These are phyloP conservation scores for Boletus pseudopeckii DNA, from an alignment of 768 basidiomycete genomes.

Conservation along the genomic window DNA sequence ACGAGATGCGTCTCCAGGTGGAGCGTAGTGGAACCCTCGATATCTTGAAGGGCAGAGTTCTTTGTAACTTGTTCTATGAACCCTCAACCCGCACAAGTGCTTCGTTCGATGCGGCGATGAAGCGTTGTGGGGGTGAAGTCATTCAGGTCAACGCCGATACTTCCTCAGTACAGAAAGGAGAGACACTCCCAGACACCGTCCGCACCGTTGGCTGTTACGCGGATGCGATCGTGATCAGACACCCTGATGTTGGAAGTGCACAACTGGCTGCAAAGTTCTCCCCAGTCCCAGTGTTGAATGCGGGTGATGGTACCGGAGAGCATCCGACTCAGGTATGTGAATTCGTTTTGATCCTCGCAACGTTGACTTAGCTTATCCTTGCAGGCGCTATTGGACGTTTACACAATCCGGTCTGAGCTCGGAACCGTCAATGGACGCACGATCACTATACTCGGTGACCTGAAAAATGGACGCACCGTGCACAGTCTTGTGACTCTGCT, in stretches of 20 bases:
- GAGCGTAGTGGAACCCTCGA: slow-evolving; percentile 88
- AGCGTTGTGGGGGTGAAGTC: slow-evolving; percentile 93
- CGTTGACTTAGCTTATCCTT: slow-evolving; percentile 4
- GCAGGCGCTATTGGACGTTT: slow-evolving; percentile 81
- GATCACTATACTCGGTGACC: slow-evolving; percentile 88
- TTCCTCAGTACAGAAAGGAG: slow-evolving; percentile 92
- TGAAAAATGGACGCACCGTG: slow-evolving; percentile 97
- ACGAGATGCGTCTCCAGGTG: slow-evolving; percentile 95
- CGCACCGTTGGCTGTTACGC: slow-evolving; percentile 93
- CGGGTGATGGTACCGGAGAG: slow-evolving; percentile 95
- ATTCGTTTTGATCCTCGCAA: not conserved
- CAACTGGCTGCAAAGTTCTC: slow-evolving; percentile 95
- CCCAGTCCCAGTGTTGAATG: slow-evolving; percentile 93
- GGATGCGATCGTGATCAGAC: slow-evolving; percentile 91
- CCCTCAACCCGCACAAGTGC: slow-evolving; percentile 93
- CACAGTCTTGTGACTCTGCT: slow-evolving; percentile 93
- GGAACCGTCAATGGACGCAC: slow-evolving; percentile 97
- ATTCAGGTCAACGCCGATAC: slow-evolving; percentile 77
- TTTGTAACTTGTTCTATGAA: slow-evolving; percentile 94
- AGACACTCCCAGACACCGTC: slow-evolving; percentile 89
- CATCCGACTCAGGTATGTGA: slow-evolving; percentile 87
- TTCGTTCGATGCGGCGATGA: slow-evolving; percentile 99
- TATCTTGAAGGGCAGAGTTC: slow-evolving; percentile 84
- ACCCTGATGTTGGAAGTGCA: slow-evolving; percentile 92
- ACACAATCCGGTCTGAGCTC: slow-evolving; percentile 95